Evolutionary conservation across 768 basidiomycete genomes (phyloP).

Genomic region (Boletus tylopilopsis): DNA sequence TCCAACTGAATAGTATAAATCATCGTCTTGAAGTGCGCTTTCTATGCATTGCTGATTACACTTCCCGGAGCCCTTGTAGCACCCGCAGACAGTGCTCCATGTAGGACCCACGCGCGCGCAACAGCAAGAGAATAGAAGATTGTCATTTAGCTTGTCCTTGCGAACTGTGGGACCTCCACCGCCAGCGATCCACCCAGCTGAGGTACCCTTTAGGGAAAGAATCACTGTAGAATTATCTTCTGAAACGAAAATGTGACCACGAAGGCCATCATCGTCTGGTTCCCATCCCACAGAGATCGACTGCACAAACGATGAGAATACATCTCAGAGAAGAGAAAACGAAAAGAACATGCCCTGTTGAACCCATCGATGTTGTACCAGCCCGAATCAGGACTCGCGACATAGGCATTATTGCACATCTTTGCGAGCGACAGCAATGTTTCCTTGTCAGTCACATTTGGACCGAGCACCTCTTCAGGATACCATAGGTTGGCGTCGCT

Average conservation of each 20-base stretch:
- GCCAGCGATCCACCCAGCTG: constrained; percentile 61
- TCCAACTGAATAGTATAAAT: constrained; percentile 84
- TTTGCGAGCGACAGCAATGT: constrained; percentile 77
- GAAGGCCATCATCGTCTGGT: constrained; percentile 81
- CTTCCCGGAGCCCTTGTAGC: constrained; percentile 67
- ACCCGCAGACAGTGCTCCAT: constrained; percentile 91
- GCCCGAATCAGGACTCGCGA: constrained; percentile 40
- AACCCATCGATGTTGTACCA: constrained; percentile 78
- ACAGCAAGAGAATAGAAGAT: constrained; percentile 93
- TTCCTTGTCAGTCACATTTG: constrained; percentile 68
- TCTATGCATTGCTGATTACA: constrained; percentile 85
- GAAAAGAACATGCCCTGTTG: constrained; percentile 46
- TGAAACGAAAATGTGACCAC: constrained; percentile 89
- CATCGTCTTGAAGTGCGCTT: constrained; percentile 70
- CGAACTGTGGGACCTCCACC: constrained; percentile 77
- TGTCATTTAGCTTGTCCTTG: constrained; percentile 95
- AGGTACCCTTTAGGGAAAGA: constrained; percentile 92
- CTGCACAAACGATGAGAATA: constrained; percentile 29
- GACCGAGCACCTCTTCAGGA: constrained; percentile 57
- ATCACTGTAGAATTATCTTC: constrained; percentile 82
- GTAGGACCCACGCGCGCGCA: constrained; percentile 93
- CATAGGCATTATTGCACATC: constrained; percentile 88
- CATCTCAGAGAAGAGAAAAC: neutral
- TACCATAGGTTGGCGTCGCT: constrained; percentile 55
- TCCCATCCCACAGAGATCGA: constrained; percentile 86